phyloP scores from a whole-genome alignment of 192 early-diverging fungal genomes.

The Coemansia pectinata region DNA sequence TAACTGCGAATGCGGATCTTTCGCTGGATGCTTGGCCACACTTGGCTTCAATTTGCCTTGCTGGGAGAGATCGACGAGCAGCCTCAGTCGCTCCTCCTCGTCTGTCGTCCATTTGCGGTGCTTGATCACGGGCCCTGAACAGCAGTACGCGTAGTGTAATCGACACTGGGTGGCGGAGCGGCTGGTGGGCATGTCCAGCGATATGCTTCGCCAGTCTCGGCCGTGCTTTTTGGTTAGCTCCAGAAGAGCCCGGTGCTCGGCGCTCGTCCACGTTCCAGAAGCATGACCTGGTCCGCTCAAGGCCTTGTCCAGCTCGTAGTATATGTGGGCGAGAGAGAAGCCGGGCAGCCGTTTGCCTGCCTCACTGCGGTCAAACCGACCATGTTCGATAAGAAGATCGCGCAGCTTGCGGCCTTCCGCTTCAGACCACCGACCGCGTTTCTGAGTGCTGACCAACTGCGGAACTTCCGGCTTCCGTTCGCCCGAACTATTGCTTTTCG shows the following conservation, averaged over 20 bases:
- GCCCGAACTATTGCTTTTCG: background rate
- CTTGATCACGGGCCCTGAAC: background rate
- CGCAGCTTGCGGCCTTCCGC: slow-evolving; percentile 10
- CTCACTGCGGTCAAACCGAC: background rate
- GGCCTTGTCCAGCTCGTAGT: slow-evolving; percentile 1
- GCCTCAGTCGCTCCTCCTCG: slow-evolving; percentile 11
- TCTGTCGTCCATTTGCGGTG: slow-evolving; percentile 16
- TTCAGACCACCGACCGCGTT: background rate
- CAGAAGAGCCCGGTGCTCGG: slow-evolving; percentile 19
- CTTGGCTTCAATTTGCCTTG: background rate
- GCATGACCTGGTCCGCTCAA: background rate
- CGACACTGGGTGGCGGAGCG: slow-evolving; percentile 23
- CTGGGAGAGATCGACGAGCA: slow-evolving; percentile 23
- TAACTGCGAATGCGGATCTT: background rate
- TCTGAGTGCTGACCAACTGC: background rate
- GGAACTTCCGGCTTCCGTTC: background rate
- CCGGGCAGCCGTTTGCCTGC: slow-evolving; percentile 9
- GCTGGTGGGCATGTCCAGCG: slow-evolving; percentile 18
- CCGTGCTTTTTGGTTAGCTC: slow-evolving; percentile 11
- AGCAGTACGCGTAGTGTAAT: background rate
- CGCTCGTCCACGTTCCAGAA: slow-evolving; percentile 11
- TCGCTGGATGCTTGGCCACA: background rate
- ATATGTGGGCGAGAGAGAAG: background rate
- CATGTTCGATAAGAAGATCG: slow-evolving; percentile 4
- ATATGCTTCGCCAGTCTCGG: slow-evolving; percentile 19